Conservation (phyloP, 2,329 filamentous ascomycete genomes). For the Akanthomyces muscarius region DNA sequence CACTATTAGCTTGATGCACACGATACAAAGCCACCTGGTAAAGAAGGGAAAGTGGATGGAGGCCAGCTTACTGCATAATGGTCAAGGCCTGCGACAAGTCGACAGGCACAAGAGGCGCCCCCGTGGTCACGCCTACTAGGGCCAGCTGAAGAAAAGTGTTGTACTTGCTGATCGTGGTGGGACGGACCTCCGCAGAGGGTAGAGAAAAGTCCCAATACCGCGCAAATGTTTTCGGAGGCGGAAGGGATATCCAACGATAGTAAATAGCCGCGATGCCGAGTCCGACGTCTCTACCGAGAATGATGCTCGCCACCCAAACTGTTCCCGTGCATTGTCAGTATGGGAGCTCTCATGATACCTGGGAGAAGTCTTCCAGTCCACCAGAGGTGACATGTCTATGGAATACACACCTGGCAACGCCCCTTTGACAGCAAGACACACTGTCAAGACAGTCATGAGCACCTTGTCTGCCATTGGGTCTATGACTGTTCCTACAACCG, state of each 20-base stretch:
- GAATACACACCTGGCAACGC: constrained; percentile 65
- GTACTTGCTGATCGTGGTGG: constrained; percentile 80
- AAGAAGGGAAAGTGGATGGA: neutral
- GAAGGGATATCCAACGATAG: constrained; percentile 91
- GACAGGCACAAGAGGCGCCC: constrained; percentile 67
- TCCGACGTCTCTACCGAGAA: constrained; percentile 81
- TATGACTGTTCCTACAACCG: constrained; percentile 90
- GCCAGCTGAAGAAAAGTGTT: constrained; percentile 91
- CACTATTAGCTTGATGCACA: neutral
- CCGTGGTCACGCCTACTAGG: constrained; percentile 79
- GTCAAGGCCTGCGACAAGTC: constrained; percentile 53
- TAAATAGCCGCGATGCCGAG: constrained; percentile 85
- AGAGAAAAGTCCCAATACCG: constrained; percentile 98
- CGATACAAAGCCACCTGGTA: neutral
- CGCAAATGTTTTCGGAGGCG: constrained; percentile 84
- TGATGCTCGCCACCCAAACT: constrained; percentile 87
- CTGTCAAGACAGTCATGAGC: constrained; percentile 89
- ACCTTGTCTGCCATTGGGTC: constrained; percentile 97
- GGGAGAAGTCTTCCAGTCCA: neutral
- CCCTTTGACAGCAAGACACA: constrained; percentile 79
- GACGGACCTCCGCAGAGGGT: constrained; percentile 78
- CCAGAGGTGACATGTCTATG: neutral
- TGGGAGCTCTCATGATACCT: neutral
- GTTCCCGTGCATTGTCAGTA: neutral
- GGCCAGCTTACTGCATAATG: constrained; percentile 56